Evolutionary conservation across 2,329 filamentous ascomycete species (phyloP), one percentile per base, ranked within the genome.

Genomic region (Fusarium metavorans): DNA sequence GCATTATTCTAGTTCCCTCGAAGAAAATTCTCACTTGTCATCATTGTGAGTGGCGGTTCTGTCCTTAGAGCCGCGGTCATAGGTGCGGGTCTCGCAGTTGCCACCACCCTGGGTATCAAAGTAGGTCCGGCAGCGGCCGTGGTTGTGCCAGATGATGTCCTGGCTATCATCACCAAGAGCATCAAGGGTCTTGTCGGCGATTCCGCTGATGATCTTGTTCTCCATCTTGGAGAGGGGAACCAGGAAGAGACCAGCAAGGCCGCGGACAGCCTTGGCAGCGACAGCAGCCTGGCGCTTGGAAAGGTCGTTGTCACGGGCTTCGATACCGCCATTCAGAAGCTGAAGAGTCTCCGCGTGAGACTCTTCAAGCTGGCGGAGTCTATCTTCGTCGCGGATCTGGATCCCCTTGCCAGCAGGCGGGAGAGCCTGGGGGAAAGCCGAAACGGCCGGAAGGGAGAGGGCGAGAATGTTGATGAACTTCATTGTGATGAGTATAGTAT

Each of bases 131-230:
- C 62, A 64, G 32, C 27, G 35, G 23, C 30, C 50, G 35, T 57
- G 62, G 48, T 64, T 64, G 34, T 64, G 62, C 62, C 62, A 64
- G 62, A 64, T 64, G n/a, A 50, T 37, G 4, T 50, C 41, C 62
- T 64, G 62, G 25, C 54, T n/a, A 18, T 64, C 48, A 18, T 23
- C 45, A 13, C 48, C 48, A 8, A 64, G 23, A 64, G 25, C 48
- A 11, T 45, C 35, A 27, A 64, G 48, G 14, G 27, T 25, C 23
- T 43, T 57, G n/a, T 64, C 50, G 35, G 48, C 35, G 7, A 64
- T 35, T 6, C 16, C 32, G 34, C 20, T 43, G 14, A 57, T n/a
- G n/a, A 41, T n/a, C 50, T 64, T 25, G 34, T 23, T 41, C 48
- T 57, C 25, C 18, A 34, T 23, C 25, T 50, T 41, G 18, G 25